Evolutionary conservation across 2,329 filamentous ascomycete genomes (phyloP).

Genomic region (Coniosporium tulheliwenetii): DNA sequence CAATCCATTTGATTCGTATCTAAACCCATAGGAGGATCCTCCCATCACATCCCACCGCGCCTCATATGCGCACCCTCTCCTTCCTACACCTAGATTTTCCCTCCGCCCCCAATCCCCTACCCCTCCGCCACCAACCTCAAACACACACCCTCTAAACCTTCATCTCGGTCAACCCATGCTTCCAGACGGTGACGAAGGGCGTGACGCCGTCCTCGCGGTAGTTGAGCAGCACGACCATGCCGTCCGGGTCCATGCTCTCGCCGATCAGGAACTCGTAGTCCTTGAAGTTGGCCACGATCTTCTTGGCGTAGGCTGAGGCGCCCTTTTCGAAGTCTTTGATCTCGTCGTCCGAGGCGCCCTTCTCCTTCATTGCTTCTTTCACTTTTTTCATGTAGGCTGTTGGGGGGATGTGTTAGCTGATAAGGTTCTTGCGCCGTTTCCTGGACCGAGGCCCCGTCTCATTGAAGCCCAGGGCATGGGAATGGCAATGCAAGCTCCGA

Average conservation of each 20-base stretch:
- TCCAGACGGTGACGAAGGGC: slow-evolving; percentile 83
- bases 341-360: slow-evolving; percentile 44
- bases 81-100: no score
- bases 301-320: slow-evolving; percentile 62
- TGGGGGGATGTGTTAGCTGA: no score
- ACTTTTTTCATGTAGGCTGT: slow-evolving; percentile 83
- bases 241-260: slow-evolving; percentile 83
- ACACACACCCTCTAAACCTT: slow-evolving; percentile 56
- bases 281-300: slow-evolving; percentile 75
- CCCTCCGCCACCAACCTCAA: neutral
- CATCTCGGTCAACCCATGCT: slow-evolving; percentile 75
- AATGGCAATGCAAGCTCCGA: slow-evolving; percentile 3
- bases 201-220: slow-evolving; percentile 94
- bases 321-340: slow-evolving; percentile 68
- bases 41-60: no score
- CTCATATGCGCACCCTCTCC: no score
- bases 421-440: no score
- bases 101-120: no score
- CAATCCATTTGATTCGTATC: no score
- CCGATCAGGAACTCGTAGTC: slow-evolving; percentile 92
- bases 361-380: slow-evolving; percentile 53
- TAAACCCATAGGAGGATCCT: no score
- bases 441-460: no score
- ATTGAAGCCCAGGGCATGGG: no score
- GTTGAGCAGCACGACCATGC: slow-evolving; percentile 90